These are phyloP conservation scores for Barnettozyma populi DNA, from an alignment of 805 yeast species.

Conservation along the genomic window DNA sequence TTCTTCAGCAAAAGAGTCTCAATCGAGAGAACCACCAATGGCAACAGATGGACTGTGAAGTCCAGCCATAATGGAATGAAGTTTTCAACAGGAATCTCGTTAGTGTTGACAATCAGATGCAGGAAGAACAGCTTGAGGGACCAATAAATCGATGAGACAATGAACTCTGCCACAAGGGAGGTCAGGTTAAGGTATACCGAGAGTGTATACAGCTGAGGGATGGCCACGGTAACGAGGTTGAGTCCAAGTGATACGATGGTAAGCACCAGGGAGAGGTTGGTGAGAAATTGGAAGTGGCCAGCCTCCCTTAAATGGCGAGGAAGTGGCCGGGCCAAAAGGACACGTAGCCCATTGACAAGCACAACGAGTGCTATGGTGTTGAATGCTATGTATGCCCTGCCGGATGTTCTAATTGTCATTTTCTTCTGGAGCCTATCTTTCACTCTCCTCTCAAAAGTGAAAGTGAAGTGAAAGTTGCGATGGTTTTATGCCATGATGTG, in stretches of 20 bases:
- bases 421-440: neutral
- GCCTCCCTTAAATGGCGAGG: conserved; percentile 49
- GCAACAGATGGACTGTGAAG: conserved; percentile 54
- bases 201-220: conserved; percentile 5
- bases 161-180: conserved; percentile 51
- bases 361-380: neutral
- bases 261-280: conserved; percentile 52
- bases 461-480: too few species aligned
- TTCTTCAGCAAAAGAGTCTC: conserved; percentile 55
- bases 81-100: conserved; percentile 20
- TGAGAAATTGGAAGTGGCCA: conserved; percentile 69
- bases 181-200: conserved; percentile 35
- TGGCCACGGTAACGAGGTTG: conserved; percentile 29
- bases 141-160: conserved; percentile 68
- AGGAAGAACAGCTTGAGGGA: conserved; percentile 50
- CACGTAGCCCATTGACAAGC: conserved; percentile 2
- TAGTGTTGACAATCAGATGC: conserved; percentile 38
- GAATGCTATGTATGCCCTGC: neutral
- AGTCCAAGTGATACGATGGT: conserved; percentile 30
- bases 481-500: too few species aligned
- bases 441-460: too few species aligned
- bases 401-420: conserved; percentile 1
- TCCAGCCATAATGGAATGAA: conserved; percentile 48
- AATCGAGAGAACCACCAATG: conserved; percentile 42
- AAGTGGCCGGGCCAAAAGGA: conserved; percentile 23